A percentile compares a stretch with the other conserved stretches of the same genome.
phyloP scores from a whole-genome alignment of 2,329 filamentous ascomycete species.

The Aspergillus quadrilineatus region DNA sequence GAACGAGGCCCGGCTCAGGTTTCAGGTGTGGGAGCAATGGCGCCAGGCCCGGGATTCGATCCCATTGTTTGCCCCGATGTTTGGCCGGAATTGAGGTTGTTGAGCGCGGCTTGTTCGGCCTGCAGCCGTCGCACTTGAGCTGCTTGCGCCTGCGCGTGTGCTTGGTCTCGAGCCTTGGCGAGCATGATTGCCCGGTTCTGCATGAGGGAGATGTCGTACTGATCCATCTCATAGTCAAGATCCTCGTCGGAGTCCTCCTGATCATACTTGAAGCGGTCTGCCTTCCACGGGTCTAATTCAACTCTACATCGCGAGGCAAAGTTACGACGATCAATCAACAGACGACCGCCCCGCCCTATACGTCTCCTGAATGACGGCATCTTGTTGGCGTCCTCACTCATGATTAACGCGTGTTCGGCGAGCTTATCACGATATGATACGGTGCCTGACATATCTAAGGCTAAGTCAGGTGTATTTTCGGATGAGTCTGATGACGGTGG shows the following conservation, averaged over 20 bases:
- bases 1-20: conserved; percentile 28
- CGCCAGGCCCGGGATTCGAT: conserved; percentile 32
- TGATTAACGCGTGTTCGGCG: conserved; percentile 42
- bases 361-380: conserved; percentile 76
- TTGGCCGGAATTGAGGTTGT: conserved; percentile 26
- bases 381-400: conserved; percentile 44
- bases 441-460: conserved; percentile 35
- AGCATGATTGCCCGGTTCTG: conserved; percentile 55
- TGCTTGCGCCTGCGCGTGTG: conserved; percentile 42
- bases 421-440: conserved; percentile 39
- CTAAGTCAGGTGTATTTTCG: conserved; percentile 42
- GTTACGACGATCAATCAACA: conserved; percentile 84
- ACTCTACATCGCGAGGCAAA: conserved; percentile 55
- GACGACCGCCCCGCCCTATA: conserved; percentile 76
- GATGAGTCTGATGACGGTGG: conserved; percentile 51
- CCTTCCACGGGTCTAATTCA: conserved; percentile 48
- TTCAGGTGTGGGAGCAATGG: conserved; percentile 30
- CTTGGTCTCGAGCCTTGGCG: conserved; percentile 44
- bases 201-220: conserved; percentile 59
- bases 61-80: conserved; percentile 28
- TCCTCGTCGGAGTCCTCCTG: conserved; percentile 79
- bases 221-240: conserved; percentile 72
- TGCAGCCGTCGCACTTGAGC: conserved; percentile 41
- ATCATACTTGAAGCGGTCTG: conserved; percentile 83
- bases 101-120: conserved; percentile 32